Evolutionary conservation across 495 filamentous ascomycete species (phyloP), one percentile per base, ranked within the genome.

Genomic region (Annulohypoxylon stygium): DNA sequence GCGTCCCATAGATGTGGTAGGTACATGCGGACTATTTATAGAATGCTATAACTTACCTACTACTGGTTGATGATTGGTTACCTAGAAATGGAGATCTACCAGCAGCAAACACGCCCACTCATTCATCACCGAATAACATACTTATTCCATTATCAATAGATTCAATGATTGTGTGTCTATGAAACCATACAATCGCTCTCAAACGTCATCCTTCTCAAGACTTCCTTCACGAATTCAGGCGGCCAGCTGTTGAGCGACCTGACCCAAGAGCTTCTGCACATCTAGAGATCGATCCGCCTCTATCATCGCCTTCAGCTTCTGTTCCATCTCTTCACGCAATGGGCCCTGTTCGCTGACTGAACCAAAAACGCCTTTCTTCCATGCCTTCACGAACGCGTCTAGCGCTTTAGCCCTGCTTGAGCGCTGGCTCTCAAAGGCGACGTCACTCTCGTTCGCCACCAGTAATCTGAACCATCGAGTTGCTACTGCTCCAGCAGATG

Each of bases 271-370:
- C 66, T 66, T 80, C 69, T 82, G 82, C 16, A 86, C 83, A 23
- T 85, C 84, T 45, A 79, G 60, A 7, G 82, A 84, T 59, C 84
- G 77, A 70, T 86, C 83, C 41, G 71, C 75, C 12, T 58, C 67
- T 53, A 76, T 51, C 59, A 81, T 81, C 48, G 66, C 76, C 58
- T 74, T 74, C 18, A 78, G 39, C 26, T 70, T 72, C 61, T 70
- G 57, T 16, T 45, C 45, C 50, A 79, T 65, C 53, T 75, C 67
- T 23, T 61, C 60, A 12, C 39, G 23, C 25, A 73, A 50, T 16
- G 58, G 8, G 1, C 64, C 69, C 60, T 77, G 74, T 6, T 58
- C 63, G n/a, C 36, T 48, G 1, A 39, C 66, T 0, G 30, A 18
- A 10, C 79, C 79, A 64, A 81, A 79, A 6, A 76, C 39, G 2